phyloP scores from a whole-genome alignment of 2,329 filamentous ascomycete species.

The Lachnellula suecica region DNA sequence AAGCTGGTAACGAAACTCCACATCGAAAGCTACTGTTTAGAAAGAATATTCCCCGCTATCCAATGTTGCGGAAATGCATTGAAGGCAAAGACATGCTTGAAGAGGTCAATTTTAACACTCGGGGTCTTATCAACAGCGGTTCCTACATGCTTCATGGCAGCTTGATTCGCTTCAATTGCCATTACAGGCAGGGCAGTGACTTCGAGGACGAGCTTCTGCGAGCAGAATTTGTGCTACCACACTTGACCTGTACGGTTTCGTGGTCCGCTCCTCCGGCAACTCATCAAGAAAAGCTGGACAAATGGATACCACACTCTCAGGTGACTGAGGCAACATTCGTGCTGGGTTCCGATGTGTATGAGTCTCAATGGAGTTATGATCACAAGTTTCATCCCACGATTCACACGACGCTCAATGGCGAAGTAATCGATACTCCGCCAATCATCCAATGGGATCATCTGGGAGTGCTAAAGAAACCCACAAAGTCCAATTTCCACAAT shows the following conservation, averaged over 20 bases:
- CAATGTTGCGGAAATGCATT: constrained; percentile 45
- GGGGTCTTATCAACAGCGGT: constrained; percentile 50
- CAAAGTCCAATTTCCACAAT: constrained; percentile 42
- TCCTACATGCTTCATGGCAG: constrained; percentile 52
- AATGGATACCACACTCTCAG: constrained; percentile 50
- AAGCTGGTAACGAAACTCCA: constrained; percentile 34
- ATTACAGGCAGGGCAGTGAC: constrained; percentile 51
- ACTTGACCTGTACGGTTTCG: constrained; percentile 50
- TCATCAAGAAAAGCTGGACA: constrained; percentile 42
- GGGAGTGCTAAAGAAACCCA: constrained; percentile 40
- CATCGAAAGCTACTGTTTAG: constrained; percentile 21
- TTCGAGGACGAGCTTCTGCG: constrained; percentile 52
- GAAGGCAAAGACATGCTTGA: constrained; percentile 41
- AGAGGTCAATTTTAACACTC: constrained; percentile 47
- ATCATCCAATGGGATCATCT: constrained; percentile 49
- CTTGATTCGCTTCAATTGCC: constrained; percentile 50
- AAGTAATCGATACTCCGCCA: constrained; percentile 47
- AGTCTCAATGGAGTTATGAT: constrained; percentile 46
- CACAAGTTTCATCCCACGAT: constrained; percentile 46
- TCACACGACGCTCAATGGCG: constrained; percentile 47
- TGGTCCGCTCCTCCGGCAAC: constrained; percentile 50
- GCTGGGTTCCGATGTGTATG: constrained; percentile 49
- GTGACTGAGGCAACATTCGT: constrained; percentile 54
- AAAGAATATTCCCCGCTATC: constrained; percentile 29
- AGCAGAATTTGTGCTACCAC: constrained; percentile 50